These are phyloP conservation scores for Dothideomycetidae sp. DNA, from an alignment of 2,329 filamentous ascomycete species.

Conservation along the genomic window DNA sequence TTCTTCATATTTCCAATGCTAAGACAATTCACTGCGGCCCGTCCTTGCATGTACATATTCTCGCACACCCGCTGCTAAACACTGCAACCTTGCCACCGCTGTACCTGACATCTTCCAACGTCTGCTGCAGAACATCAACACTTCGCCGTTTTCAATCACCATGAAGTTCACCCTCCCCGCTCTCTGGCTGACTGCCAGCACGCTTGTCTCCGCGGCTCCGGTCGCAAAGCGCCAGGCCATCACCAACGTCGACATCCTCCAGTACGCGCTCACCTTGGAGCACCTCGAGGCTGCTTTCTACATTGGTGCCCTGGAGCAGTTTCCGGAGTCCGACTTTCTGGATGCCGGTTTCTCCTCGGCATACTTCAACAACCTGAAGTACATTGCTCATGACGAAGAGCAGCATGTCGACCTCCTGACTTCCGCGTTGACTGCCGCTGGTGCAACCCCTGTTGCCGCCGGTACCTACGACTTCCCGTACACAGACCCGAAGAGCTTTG, in stretches of 20 bases:
- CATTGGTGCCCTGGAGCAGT: slow-evolving; percentile 43
- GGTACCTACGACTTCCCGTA: slow-evolving; percentile 45
- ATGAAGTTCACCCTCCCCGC: no score
- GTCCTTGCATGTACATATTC: no score
- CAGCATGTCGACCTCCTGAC: slow-evolving; percentile 45
- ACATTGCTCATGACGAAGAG: slow-evolving; percentile 43
- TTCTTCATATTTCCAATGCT: no score
- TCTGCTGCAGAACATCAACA: no score
- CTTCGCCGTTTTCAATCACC: no score
- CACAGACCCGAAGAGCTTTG: slow-evolving; percentile 35
- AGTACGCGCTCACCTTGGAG: slow-evolving; percentile 32
- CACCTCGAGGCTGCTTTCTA: slow-evolving; percentile 49
- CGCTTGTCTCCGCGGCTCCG: no score
- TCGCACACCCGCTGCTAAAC: no score
- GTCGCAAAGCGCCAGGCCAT: no score
- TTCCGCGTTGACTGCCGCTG: slow-evolving; percentile 30
- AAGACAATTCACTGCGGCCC: no score
- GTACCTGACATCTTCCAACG: no score
- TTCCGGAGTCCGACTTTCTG: slow-evolving; percentile 38
- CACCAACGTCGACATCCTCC: slow-evolving; percentile 19
- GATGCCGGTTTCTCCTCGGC: slow-evolving; percentile 35
- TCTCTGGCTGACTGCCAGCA: no score
- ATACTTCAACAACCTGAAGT: slow-evolving; percentile 40
- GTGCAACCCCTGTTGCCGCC: slow-evolving; percentile 36
- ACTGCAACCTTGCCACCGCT: no score